Evolutionary conservation across 495 filamentous ascomycete genomes (phyloP).

Genomic region (Aspergillus carlsbadensis): DNA sequence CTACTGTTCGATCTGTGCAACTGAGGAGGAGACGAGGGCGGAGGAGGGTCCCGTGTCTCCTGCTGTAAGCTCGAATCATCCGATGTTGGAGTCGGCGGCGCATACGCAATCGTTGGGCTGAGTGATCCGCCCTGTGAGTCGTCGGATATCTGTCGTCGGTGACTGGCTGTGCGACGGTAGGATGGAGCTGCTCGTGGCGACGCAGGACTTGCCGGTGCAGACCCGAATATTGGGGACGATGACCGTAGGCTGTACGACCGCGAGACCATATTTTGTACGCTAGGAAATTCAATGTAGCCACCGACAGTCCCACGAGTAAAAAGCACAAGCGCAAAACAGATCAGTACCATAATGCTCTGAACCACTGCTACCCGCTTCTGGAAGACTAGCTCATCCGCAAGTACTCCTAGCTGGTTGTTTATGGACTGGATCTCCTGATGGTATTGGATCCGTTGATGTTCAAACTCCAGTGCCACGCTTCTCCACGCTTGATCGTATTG

Average conservation of each 20-base stretch:
- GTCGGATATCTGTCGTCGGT: conserved; percentile 43
- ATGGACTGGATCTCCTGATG: conserved; percentile 78
- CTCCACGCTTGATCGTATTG: conserved; percentile 98
- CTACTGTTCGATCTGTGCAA: conserved; percentile 39
- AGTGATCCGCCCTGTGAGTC: conserved; percentile 34
- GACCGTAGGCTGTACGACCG: conserved; percentile 46
- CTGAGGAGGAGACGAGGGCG: conserved; percentile 20
- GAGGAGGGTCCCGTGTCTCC: conserved; percentile 13
- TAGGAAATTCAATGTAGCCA: conserved; percentile 54
- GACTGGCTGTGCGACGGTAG: conserved; percentile 30
- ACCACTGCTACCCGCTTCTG: conserved; percentile 93
- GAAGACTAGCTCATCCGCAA: conserved; percentile 93
- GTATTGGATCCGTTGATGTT: conserved; percentile 78
- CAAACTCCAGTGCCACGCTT: conserved; percentile 86
- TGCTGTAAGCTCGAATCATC: conserved; percentile 22
- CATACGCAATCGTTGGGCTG: conserved; percentile 43
- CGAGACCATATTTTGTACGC: conserved; percentile 56
- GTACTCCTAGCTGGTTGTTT: conserved; percentile 73
- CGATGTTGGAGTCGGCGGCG: conserved; percentile 49
- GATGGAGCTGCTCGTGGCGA: conserved; percentile 43
- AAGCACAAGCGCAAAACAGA: conserved; percentile 84
- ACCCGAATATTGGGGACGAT: conserved; percentile 42
- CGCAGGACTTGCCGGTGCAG: conserved; percentile 45
- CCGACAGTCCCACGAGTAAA: conserved; percentile 57
- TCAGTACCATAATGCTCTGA: conserved; percentile 80